Percentiles rank a stretch among this genome's conserved stretches.
These are phyloP conservation scores for Euphorbia tirucalli DNA, from an alignment of 345 rosid species.

Conservation along the genomic window DNA sequence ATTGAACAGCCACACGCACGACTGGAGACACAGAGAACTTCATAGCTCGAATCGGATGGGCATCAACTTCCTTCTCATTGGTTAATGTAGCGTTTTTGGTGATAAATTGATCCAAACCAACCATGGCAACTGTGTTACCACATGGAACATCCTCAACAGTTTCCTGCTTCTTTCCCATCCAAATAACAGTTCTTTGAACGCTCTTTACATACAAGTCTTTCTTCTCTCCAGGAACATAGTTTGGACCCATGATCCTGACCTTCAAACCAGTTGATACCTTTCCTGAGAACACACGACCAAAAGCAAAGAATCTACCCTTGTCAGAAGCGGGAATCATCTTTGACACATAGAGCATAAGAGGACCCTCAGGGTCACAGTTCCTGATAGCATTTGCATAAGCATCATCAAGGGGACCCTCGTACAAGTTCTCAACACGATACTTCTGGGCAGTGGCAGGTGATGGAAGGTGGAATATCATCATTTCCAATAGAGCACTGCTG, in stretches of 20 bases:
- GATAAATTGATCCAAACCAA: constrained; percentile 74
- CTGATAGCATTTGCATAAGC: constrained; percentile 65
- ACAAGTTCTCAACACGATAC: constrained; percentile 85
- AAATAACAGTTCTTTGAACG: constrained; percentile 78
- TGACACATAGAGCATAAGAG: constrained; percentile 84
- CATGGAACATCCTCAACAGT: constrained; percentile 87
- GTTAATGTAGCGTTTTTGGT: constrained; percentile 81
- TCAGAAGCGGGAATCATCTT: constrained; percentile 94
- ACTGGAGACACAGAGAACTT: constrained; percentile 87
- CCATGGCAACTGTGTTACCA: constrained; percentile 87
- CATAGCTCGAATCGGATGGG: constrained; percentile 89
- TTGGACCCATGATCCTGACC: constrained; percentile 90
- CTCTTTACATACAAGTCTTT: constrained; percentile 65
- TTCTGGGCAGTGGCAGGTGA: constrained; percentile 68
- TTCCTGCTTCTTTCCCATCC: constrained; percentile 93
- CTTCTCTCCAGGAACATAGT: constrained; percentile 79
- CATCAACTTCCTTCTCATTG: constrained; percentile 77
- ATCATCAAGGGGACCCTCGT: constrained; percentile 85
- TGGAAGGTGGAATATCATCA: constrained; percentile 84
- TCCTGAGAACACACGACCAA: constrained; percentile 79
- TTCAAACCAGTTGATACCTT: constrained; percentile 71
- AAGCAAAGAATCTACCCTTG: constrained; percentile 86
- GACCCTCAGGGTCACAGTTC: constrained; percentile 77
- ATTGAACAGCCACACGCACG: constrained; percentile 85
- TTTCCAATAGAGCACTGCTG: constrained; percentile 67